phyloP scores from a whole-genome alignment of 768 basidiomycete species.

The Lactarius tabidus region DNA sequence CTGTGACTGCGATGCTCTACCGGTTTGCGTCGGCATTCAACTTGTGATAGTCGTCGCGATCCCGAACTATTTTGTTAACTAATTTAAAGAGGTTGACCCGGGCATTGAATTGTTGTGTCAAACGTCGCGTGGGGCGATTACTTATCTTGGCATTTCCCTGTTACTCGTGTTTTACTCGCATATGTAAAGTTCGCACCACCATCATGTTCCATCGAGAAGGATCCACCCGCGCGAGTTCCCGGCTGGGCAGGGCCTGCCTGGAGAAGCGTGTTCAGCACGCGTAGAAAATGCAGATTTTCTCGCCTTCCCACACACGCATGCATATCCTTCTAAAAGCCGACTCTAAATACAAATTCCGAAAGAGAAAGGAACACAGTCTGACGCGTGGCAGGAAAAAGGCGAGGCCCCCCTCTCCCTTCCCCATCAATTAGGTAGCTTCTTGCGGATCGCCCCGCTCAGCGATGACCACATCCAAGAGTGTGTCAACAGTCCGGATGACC shows the following conservation, averaged over 20 bases:
- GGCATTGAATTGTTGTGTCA: constrained; percentile 19
- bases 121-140: constrained; percentile 20
- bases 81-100: constrained; percentile 23
- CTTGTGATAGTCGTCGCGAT: constrained; percentile 27
- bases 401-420: neutral
- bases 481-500: constrained; percentile 81
- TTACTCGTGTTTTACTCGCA: constrained; percentile 21
- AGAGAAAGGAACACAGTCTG: neutral
- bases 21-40: constrained; percentile 62
- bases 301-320: constrained; percentile 18
- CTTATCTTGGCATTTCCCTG: constrained; percentile 26
- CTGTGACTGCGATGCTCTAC: constrained; percentile 81
- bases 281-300: constrained; percentile 12
- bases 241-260: constrained; percentile 16
- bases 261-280: constrained; percentile 22
- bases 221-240: constrained; percentile 16
- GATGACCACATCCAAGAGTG: constrained; percentile 70
- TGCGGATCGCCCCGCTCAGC: constrained; percentile 29
- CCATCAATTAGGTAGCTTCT: constrained; percentile 55
- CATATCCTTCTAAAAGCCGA: constrained; percentile 13
- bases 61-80: constrained; percentile 18
- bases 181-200: constrained; percentile 22
- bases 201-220: constrained; percentile 24
- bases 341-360: constrained; percentile 15
- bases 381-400: constrained; percentile 13